A percentile compares a stretch with the other conserved stretches of the same genome.
Evolutionary conservation across 2,329 filamentous ascomycete genomes (phyloP).

Genomic region (Cadophora malorum): DNA sequence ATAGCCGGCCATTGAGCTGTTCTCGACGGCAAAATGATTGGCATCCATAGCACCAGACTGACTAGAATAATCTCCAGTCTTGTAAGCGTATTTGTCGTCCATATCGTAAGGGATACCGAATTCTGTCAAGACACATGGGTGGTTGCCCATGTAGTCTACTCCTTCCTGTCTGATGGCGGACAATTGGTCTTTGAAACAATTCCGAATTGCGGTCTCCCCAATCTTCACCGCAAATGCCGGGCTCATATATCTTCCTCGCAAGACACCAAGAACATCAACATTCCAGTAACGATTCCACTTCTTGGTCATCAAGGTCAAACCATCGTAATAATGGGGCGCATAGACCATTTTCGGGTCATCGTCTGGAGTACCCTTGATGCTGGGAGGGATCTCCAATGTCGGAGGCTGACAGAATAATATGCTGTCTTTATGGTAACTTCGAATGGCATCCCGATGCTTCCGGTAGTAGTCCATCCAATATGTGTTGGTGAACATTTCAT

Average conservation of each 20-base stretch:
- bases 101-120: constrained; percentile 99
- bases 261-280: constrained; percentile 89
- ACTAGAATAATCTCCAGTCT: constrained; percentile 92
- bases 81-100: constrained; percentile 95
- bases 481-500: constrained; percentile 85
- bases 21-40: constrained; percentile 92
- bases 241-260: constrained; percentile 86
- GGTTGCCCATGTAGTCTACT: constrained; percentile 83
- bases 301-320: constrained; percentile 95
- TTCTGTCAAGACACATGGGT: constrained; percentile 89
- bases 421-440: constrained; percentile 76
- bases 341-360: constrained; percentile 92
- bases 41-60: constrained; percentile 94
- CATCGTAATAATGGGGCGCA: constrained; percentile 95
- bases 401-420: constrained; percentile 93
- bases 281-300: constrained; percentile 99
- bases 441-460: constrained; percentile 75
- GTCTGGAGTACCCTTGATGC: constrained; percentile 84
- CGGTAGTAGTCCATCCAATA: constrained; percentile 91
- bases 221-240: constrained; percentile 93
- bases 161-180: constrained; percentile 85
- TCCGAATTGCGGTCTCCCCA: constrained; percentile 91
- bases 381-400: constrained; percentile 88
- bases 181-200: constrained; percentile 89
- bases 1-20: constrained; percentile 81